Percentiles rank a stretch among this genome's conserved stretches.
These are phyloP conservation scores for Colletotrichum falcatum DNA, from an alignment of 2,329 filamentous ascomycete genomes.

Conservation along the genomic window DNA sequence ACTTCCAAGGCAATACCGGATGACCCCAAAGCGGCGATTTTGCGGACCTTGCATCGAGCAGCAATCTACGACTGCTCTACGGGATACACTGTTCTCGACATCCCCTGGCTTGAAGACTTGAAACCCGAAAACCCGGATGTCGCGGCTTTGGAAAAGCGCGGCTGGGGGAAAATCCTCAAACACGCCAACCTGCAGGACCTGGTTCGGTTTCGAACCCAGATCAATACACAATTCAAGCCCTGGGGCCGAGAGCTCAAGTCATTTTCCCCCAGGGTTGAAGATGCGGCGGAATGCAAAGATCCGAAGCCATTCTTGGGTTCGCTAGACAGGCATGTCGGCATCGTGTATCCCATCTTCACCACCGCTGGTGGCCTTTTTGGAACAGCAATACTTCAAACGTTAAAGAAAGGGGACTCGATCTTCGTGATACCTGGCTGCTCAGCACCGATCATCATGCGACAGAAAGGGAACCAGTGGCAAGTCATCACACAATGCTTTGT, in stretches of 20 bases:
- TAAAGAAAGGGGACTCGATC: conserved; percentile 24
- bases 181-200: conserved; percentile 32
- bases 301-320: conserved; percentile 20
- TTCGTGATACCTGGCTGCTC: conserved; percentile 26
- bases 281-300: conserved; percentile 1
- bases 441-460: conserved; percentile 22
- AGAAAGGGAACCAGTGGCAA: neutral
- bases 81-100: conserved; percentile 20
- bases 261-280: conserved; percentile 9
- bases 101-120: conserved; percentile 28
- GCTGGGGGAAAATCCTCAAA: conserved; percentile 25
- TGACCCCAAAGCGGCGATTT: conserved; percentile 16
- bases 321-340: conserved; percentile 26
- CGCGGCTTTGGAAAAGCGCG: conserved; percentile 5
- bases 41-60: conserved; percentile 16
- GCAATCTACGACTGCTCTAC: conserved; percentile 15
- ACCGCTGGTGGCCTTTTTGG: conserved; percentile 16
- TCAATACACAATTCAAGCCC: conserved; percentile 14
- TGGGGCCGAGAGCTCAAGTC: conserved; percentile 16
- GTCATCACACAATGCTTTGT: conserved; percentile 31
- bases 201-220: conserved; percentile 19
- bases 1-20: neutral
- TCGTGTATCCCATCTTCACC: conserved; percentile 31
- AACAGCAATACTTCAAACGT: conserved; percentile 13
- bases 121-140: conserved; percentile 10